A percentile compares a stretch with the other conserved stretches of the same genome.
Evolutionary conservation across 306 rosid genomes (phyloP).

Genomic region (Lotus japonicus): DNA sequence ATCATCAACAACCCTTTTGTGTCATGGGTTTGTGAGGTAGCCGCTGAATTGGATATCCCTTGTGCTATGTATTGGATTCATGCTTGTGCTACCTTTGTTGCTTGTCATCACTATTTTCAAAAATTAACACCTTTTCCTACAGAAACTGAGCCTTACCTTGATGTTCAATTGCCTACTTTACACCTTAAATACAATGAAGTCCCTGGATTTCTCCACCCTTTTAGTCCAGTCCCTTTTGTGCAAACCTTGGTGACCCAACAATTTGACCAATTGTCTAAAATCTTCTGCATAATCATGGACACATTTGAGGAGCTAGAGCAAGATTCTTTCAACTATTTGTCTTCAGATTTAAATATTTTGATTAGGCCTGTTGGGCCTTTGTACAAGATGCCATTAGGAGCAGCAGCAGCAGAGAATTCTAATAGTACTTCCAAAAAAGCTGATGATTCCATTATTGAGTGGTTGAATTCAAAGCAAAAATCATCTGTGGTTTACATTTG

Average conservation of each 20-base stretch:
- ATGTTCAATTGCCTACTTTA: slow-evolving; percentile 31
- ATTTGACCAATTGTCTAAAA: slow-evolving; percentile 16
- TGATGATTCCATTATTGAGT: slow-evolving; percentile 33
- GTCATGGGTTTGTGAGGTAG: slow-evolving; percentile 47
- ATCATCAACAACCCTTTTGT: slow-evolving; percentile 43
- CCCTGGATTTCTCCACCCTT: slow-evolving; percentile 37
- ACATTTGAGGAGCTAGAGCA: slow-evolving; percentile 38
- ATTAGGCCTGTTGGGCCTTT: slow-evolving; percentile 42
- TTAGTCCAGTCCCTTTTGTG: neutral
- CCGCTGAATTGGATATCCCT: slow-evolving; percentile 23
- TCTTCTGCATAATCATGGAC: slow-evolving; percentile 41
- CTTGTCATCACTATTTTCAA: slow-evolving; percentile 33
- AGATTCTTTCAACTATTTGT: slow-evolving; percentile 19
- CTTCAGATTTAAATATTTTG: neutral
- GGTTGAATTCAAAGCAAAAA: slow-evolving; percentile 32
- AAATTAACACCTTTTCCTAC: slow-evolving; percentile 38
- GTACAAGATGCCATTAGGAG: slow-evolving; percentile 22
- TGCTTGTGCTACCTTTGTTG: slow-evolving; percentile 35
- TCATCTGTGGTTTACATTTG: slow-evolving; percentile 47
- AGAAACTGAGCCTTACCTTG: slow-evolving; percentile 23
- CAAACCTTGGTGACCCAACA: slow-evolving; percentile 28
- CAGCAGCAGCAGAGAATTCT: neutral
- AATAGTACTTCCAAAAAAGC: slow-evolving; percentile 22
- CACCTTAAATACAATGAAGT: slow-evolving; percentile 35
- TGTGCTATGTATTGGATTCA: slow-evolving; percentile 41